phyloP scores from a whole-genome alignment of 768 basidiomycete genomes.

The button mushroom (Agaricus bisporus) region DNA sequence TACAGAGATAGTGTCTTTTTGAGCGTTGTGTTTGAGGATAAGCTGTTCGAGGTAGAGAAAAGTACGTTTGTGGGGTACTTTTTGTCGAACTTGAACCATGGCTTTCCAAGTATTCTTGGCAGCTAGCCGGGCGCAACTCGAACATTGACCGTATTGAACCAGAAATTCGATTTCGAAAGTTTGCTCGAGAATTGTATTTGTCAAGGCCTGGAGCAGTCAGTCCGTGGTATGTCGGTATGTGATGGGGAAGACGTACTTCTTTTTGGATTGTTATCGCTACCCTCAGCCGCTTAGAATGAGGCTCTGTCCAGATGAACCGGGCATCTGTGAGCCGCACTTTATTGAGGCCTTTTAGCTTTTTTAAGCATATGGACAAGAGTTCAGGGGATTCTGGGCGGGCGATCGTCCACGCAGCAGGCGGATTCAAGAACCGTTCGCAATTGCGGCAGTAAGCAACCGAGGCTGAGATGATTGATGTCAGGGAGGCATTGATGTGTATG shows the following conservation, averaged over 20 bases:
- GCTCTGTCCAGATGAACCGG: slow-evolving; percentile 99
- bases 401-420: slow-evolving; percentile 81
- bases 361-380: slow-evolving; percentile 88
- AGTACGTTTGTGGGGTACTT: slow-evolving; percentile 96
- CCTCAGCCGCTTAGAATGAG: slow-evolving; percentile 88
- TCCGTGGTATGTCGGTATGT: neutral
- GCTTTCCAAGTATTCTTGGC: slow-evolving; percentile 99
- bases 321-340: slow-evolving; percentile 98
- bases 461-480: slow-evolving; percentile 35
- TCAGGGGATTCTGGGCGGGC: slow-evolving; percentile 90
- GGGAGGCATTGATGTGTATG: neutral
- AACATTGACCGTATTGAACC: slow-evolving; percentile 92
- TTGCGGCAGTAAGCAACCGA: slow-evolving; percentile 92
- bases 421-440: slow-evolving; percentile 92
- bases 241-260: slow-evolving; percentile 54
- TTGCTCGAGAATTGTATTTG: slow-evolving; percentile 94
- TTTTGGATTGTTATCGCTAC: slow-evolving; percentile 98
- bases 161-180: slow-evolving; percentile 96
- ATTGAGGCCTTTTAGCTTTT: slow-evolving; percentile 88
- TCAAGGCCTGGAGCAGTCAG: slow-evolving; percentile 55
- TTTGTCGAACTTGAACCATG: slow-evolving; percentile 96
- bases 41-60: slow-evolving; percentile 97
- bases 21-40: slow-evolving; percentile 92
- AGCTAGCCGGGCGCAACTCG: slow-evolving; percentile 87
- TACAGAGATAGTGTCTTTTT: slow-evolving; percentile 92